Percentiles rank a stretch among this genome's conserved stretches.
phyloP scores from a whole-genome alignment of 2,329 filamentous ascomycete genomes.

The Colletotrichum acutatum region DNA sequence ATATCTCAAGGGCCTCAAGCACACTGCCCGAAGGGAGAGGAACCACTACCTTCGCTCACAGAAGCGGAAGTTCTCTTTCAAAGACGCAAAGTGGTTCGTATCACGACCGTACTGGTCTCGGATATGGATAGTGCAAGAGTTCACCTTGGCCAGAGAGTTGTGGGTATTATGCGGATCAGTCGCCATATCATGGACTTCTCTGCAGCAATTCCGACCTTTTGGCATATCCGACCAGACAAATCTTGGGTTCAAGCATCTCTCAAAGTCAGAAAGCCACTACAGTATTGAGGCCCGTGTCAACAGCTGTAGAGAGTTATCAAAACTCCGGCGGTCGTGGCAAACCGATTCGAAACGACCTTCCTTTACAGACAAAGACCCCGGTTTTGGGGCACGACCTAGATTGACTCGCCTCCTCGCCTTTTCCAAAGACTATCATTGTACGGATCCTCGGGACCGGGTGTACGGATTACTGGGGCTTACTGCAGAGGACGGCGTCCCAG shows the following conservation, averaged over 20 bases:
- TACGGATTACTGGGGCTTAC: slow-evolving; percentile 40
- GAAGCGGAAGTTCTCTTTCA: slow-evolving; percentile 12
- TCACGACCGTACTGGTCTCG: slow-evolving; percentile 11
- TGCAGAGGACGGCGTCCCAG: background rate
- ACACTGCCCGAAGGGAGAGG: slow-evolving; percentile 37
- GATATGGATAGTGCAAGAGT: slow-evolving; percentile 24
- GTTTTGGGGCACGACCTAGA: slow-evolving; percentile 32
- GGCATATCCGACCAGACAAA: slow-evolving; percentile 9
- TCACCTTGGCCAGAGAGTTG: slow-evolving; percentile 1
- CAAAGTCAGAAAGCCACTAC: slow-evolving; percentile 2
- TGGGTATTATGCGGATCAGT: slow-evolving; percentile 12
- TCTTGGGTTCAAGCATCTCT: slow-evolving; percentile 14
- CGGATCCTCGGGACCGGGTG: slow-evolving; percentile 39
- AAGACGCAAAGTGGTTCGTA: slow-evolving; percentile 3
- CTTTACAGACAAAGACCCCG: background rate
- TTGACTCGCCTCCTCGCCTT: slow-evolving; percentile 38
- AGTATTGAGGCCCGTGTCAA: slow-evolving; percentile 1
- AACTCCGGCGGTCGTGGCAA: background rate
- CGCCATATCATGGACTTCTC: background rate
- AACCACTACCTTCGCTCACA: slow-evolving; percentile 32
- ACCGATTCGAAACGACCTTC: background rate
- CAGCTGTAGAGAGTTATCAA: slow-evolving; percentile 13
- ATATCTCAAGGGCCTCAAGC: slow-evolving; percentile 37
- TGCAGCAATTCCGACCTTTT: slow-evolving; percentile 10
- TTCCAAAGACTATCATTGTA: slow-evolving; percentile 32